Evolutionary conservation across 768 basidiomycete genomes (phyloP), one percentile per base, ranked within the genome.

Genomic region (Tricholomella constricta): DNA sequence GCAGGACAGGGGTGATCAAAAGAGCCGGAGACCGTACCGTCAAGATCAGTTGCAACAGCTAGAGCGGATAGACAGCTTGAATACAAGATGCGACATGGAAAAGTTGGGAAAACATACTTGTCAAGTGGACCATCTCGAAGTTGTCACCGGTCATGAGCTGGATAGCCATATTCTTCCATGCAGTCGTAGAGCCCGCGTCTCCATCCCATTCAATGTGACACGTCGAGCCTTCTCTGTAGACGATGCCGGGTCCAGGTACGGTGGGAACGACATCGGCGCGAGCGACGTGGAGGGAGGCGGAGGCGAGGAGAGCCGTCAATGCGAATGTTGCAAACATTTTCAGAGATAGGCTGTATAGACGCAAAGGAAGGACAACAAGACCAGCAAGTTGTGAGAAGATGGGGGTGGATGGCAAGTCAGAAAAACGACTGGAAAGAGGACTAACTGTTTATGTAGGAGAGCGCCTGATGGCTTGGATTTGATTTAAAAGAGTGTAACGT

Each of bases 81-180:
- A 55, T 6, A 54, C 9, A 15, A 48, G 37, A 15, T 2, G 23
- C 20, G 17, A 23, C 40, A 12, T 22, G n/a, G 23, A 12, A 34
- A 23, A 20, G 34, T 17, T 48, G 23, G 27, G 32, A 15, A 48
- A 27, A 74, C 85, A 54, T 57, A 90, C 88, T 83, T 11, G 84
- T 81, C 51, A 92, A 57, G 59, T 76, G 79, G 35, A 82, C 63
- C 89, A 92, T 92, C 34, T 77, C 56, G 45, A 78, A 69, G 71
- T 94, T 92, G 63, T 78, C 65, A 4, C 91, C 91, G 1, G 87
- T 85, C 89, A 90, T 92, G 66, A 93, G 80, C 65, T 90, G 74
- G 51, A 94, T 88, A 56, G 76, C 70, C 83, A 88, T 90, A 54
- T 72, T 66, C 64, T 79, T 84, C 91, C 91, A 94, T 14, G 55